Percentiles rank a stretch among this genome's conserved stretches.
phyloP scores from a whole-genome alignment of 306 rosid species.

The Potentilla sterilis region DNA sequence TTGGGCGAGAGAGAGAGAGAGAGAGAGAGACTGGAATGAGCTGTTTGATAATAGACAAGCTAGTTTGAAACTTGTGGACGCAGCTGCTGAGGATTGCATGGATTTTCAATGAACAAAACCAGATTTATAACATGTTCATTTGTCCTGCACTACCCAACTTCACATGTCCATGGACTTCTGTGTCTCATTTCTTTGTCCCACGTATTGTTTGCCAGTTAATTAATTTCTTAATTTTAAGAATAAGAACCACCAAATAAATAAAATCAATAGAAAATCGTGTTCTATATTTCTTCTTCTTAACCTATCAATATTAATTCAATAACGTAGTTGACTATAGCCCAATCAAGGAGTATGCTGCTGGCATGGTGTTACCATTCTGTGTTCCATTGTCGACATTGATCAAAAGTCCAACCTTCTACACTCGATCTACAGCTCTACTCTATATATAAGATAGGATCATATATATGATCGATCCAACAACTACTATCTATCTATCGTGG shows the following conservation, averaged over 20 bases:
- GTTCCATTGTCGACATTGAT: neutral
- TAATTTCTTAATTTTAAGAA: no score
- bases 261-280: neutral
- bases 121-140: no score
- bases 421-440: no score
- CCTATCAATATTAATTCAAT: neutral
- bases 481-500: neutral
- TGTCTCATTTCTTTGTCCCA: constrained; percentile 2
- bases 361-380: neutral
- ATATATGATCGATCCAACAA: neutral
- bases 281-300: neutral
- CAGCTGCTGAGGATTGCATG: neutral
- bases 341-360: no score
- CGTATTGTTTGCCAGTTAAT: neutral
- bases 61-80: neutral
- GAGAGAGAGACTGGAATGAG: neutral
- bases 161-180: constrained; percentile 20
- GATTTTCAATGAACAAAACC: no score
- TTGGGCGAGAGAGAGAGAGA: no score
- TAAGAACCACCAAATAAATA: neutral
- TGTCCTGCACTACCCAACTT: neutral
- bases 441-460: neutral
- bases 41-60: neutral
- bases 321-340: no score
- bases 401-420: neutral